Evolutionary conservation across 2,329 filamentous ascomycete species (phyloP), one percentile per base, ranked within the genome.

Genomic region (Didymella exigua): DNA sequence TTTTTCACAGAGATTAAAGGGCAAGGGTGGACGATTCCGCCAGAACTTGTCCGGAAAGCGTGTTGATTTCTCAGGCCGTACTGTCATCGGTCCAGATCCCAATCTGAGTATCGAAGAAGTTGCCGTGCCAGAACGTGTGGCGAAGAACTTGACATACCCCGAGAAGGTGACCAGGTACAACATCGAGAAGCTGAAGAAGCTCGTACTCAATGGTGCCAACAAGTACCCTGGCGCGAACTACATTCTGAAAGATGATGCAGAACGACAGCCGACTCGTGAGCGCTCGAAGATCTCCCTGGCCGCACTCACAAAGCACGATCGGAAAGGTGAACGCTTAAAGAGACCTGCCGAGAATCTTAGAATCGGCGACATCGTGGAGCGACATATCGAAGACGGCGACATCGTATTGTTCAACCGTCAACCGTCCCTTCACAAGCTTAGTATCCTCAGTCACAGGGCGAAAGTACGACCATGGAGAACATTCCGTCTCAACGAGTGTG

Each of bases 391-490:
- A 72, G 93, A 99, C 69, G 90, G 91, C 43, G 95, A 99, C 73
- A 89, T 98, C 63, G 93, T 98, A 1, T 85, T 99, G 0, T 99
- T 99, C 83, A 99, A 99, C 72, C 91, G 95, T 58, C 95, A 99
- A 71, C 95, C 95, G 0, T 99, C 95, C 1, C 84, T 99, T 8
- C 95, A 99, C 82, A 99, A 98, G 76, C 89, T 99, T 62, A 96
- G 91, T 86, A 99, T 99, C 75, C 92, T 99, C 78, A 93, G 90
- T 70, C 95, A 99, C 79, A 87, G 89, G 69, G 95, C 89, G 66
- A 97, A 97, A 75, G 86, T 99, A 43, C 86, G 95, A 44, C 95
- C 93, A 0, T 96, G 95, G 88, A 87, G 93, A 75, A 99, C 95
- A 0, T 98, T 99, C 73, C 89, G 95, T 49, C 82, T 99, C 16